A percentile compares a stretch with the other conserved stretches of the same genome.
Conservation (phyloP, 2,329 filamentous ascomycete species). For the Verticillium nonalfalfae region DNA sequence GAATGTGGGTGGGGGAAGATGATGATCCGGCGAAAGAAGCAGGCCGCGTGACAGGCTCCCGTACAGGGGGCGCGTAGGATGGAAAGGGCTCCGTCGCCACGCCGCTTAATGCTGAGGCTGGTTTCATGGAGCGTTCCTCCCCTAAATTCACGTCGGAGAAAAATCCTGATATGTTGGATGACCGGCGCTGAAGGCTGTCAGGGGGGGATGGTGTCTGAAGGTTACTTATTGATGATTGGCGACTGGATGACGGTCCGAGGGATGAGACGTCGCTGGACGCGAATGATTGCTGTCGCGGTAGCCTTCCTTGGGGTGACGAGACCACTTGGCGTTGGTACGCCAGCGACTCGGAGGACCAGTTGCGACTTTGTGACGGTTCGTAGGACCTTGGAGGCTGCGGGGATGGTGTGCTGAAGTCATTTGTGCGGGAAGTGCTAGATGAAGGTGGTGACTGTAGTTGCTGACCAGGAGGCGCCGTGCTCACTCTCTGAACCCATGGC, state of each 20-base stretch:
- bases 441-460: neutral
- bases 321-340: neutral
- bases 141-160: constrained; percentile 3
- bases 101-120: neutral
- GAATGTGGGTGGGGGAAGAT: neutral
- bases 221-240: constrained; percentile 15
- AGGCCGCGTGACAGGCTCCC: neutral
- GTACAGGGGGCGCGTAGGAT: neutral
- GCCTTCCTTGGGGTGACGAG: neutral
- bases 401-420: neutral
- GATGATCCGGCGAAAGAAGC: constrained; percentile 4
- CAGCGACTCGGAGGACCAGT: neutral
- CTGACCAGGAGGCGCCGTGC: constrained; percentile 1
- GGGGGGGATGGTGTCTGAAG: constrained; percentile 21
- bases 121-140: too few relatives aligned
- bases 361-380: neutral
- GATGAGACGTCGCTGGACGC: constrained; percentile 18
- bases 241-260: constrained; percentile 17
- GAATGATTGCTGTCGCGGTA: constrained; percentile 16
- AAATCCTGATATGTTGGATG: constrained; percentile 14
- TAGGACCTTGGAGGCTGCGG: neutral
- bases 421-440: neutral
- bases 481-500: constrained; percentile 3
- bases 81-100: neutral
- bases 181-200: constrained; percentile 9